Percentiles rank a stretch among this genome's conserved stretches.
These are phyloP conservation scores for Colletotrichum sp. DNA, from an alignment of 2,329 filamentous ascomycete genomes.

Conservation along the genomic window DNA sequence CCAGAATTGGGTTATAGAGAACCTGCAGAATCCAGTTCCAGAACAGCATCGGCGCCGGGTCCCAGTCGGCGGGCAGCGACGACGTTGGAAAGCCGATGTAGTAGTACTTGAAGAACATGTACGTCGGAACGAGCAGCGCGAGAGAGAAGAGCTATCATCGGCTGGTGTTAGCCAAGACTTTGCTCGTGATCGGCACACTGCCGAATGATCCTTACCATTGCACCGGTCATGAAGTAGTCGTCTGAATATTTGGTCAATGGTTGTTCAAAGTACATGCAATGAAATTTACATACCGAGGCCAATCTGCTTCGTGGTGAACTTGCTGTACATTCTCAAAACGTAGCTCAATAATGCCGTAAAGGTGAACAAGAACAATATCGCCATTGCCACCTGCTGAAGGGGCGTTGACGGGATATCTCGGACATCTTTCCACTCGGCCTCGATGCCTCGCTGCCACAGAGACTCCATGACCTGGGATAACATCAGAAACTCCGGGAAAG, in stretches of 20 bases:
- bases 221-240: conserved; percentile 9
- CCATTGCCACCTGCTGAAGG: conserved; percentile 32
- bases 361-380: conserved; percentile 37
- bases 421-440: conserved; percentile 23
- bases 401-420: conserved; percentile 34
- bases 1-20: conserved; percentile 51
- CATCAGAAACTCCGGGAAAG: not conserved
- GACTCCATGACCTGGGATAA: not conserved
- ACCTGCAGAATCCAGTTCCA: conserved; percentile 30
- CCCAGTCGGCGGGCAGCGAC: not conserved
- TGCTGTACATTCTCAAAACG: conserved; percentile 27
- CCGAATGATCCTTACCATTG: not conserved
- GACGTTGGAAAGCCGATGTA: conserved; percentile 4
- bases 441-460: not conserved
- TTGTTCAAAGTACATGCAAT: not conserved
- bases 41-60: conserved; percentile 1
- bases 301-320: not conserved
- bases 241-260: not conserved
- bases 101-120: conserved; percentile 15
- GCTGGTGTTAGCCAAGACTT: not conserved
- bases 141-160: not conserved
- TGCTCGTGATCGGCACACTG: not conserved
- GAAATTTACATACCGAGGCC: not conserved
- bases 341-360: conserved; percentile 27
- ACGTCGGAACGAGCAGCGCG: not conserved